phyloP scores from a whole-genome alignment of 1,284 basidiomycete species.

The Cryptococcus sp. region DNA sequence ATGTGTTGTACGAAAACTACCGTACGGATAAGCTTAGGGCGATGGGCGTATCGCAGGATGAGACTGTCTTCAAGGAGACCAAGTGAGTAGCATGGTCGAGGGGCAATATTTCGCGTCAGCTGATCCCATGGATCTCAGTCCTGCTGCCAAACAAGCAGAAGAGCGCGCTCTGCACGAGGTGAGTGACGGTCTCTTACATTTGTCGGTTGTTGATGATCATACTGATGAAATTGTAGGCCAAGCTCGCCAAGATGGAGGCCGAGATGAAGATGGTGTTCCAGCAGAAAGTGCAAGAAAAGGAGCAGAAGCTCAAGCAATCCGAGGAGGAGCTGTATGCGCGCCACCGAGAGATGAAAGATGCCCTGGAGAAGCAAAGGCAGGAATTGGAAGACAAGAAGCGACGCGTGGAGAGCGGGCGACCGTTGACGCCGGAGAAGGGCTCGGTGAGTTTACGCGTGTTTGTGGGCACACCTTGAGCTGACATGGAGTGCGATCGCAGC shows the following conservation, averaged over 20 bases:
- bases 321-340: slow-evolving; percentile 97
- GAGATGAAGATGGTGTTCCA: slow-evolving; percentile 99
- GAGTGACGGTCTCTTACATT: slow-evolving; percentile 5
- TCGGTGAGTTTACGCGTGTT: slow-evolving; percentile 40
- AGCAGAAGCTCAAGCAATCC: slow-evolving; percentile 94
- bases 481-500: slow-evolving; percentile 1
- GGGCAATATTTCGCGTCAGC: background rate
- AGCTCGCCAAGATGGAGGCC: slow-evolving; percentile 97
- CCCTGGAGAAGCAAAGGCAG: slow-evolving; percentile 90
- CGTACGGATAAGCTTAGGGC: slow-evolving; percentile 88
- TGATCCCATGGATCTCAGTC: slow-evolving; percentile 58
- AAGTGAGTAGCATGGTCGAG: slow-evolving; percentile 66
- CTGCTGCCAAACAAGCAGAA: slow-evolving; percentile 90
- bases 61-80: slow-evolving; percentile 95
- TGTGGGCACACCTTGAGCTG: background rate
- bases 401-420: slow-evolving; percentile 88
- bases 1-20: slow-evolving; percentile 93
- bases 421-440: slow-evolving; percentile 89
- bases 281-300: slow-evolving; percentile 98
- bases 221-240: slow-evolving; percentile 59
- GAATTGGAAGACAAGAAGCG: slow-evolving; percentile 99
- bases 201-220: background rate
- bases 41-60: slow-evolving; percentile 96
- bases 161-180: slow-evolving; percentile 85
- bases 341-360: slow-evolving; percentile 98